Base-by-base conservation (phyloP, 2,329 filamentous ascomycete genomes). In the Calonectria multiphialidica region DNA sequence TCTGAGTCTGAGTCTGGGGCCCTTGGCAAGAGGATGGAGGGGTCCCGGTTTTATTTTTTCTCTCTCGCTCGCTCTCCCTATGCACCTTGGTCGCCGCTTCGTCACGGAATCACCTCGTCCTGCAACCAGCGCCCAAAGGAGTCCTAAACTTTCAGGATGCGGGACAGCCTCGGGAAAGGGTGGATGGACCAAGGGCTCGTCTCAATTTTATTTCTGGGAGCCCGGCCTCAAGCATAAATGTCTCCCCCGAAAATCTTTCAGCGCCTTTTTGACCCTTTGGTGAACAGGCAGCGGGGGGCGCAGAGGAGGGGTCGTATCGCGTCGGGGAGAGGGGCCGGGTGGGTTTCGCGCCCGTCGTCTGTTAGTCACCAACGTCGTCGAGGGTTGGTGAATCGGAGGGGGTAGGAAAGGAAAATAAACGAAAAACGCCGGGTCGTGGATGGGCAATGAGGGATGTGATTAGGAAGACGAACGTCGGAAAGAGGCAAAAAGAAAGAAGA, bases 241-340 rank as follows among this genome's bases (percentile, higher is more conserved):
- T 71, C 49, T 72, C 59, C 65, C 59, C n/a, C 47, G 69, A 66
- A 49, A 57, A 67, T 30, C 47, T 61, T 42, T 59, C 55, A 57
- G 30, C 28, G 33, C 50, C 37, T 65, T 49, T 65, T 62, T 16
- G 12, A n/a, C n/a, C 37, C 57, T 50, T 40, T 23, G 13, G 49
- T 45, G 25, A 45, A 55, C 45, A 37, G 40, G 70, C 67, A 66
- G 62, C 66, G 49, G 65, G 61, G 64, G 67, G 62, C 35, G 15
- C 33, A 63, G 66, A 68, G 66, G 59, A 65, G 66, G 61, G 66
- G 61, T 70, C 37, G 61, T 70, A 62, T 72, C 70, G 65, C 65
- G 55, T 72, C 61, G 28, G 45, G 28, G 40, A 28, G 35, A 49
- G 44, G 50, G n/a, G 53, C 28, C 33, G 49, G 50, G 47, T 55